phyloP scores from a whole-genome alignment of 2,329 filamentous ascomycete species.

The Penicillium digitatum region DNA sequence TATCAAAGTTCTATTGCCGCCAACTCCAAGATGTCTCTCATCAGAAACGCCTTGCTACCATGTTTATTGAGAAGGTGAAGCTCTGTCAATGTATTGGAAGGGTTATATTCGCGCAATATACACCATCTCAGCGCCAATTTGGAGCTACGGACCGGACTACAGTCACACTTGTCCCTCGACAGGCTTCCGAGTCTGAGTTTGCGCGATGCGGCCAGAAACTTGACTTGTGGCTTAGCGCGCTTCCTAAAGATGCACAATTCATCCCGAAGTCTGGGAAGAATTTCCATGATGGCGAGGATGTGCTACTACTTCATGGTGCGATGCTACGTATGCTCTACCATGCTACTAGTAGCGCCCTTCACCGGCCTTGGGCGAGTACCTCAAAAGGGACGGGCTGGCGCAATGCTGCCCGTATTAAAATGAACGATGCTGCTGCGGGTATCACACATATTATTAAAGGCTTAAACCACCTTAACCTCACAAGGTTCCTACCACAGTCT shows the following conservation, averaged over 20 bases:
- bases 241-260: slow-evolving; percentile 68
- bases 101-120: slow-evolving; percentile 83
- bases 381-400: slow-evolving; percentile 51
- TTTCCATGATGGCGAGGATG: slow-evolving; percentile 49
- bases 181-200: slow-evolving; percentile 71
- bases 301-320: slow-evolving; percentile 65
- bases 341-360: slow-evolving; percentile 81
- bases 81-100: slow-evolving; percentile 80
- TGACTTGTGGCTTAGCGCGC: slow-evolving; percentile 64
- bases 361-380: slow-evolving; percentile 76
- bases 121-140: slow-evolving; percentile 74
- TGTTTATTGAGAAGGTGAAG: slow-evolving; percentile 86
- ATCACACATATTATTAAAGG: slow-evolving; percentile 76
- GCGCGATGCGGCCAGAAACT: slow-evolving; percentile 71
- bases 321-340: slow-evolving; percentile 87
- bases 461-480: slow-evolving; percentile 65
- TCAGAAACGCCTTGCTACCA: slow-evolving; percentile 70
- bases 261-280: slow-evolving; percentile 58
- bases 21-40: slow-evolving; percentile 64
- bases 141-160: slow-evolving; percentile 62
- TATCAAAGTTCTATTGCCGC: slow-evolving; percentile 63
- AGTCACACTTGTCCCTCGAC: slow-evolving; percentile 82
- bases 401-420: slow-evolving; percentile 71
- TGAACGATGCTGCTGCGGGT: slow-evolving; percentile 73
- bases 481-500: slow-evolving; percentile 73